These are phyloP conservation scores for Suillus brevipes DNA, from an alignment of 768 basidiomycete genomes.

Conservation along the genomic window DNA sequence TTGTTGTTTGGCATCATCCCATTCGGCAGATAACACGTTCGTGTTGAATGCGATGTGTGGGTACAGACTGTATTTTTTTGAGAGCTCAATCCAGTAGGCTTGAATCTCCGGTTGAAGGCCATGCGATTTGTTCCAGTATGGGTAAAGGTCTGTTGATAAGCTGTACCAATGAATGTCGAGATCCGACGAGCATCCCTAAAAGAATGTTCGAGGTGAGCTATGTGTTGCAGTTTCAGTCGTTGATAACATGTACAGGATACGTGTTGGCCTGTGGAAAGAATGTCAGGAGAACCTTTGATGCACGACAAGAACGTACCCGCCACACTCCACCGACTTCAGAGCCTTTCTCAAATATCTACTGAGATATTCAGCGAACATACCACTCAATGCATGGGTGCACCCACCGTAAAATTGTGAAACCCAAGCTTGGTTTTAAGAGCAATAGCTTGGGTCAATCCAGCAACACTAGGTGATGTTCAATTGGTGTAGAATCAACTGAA, in stretches of 20 bases:
- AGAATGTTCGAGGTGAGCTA: background rate
- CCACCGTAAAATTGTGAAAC: constrained; percentile 22
- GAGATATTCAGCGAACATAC: background rate
- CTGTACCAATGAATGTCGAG: background rate
- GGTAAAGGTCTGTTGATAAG: background rate
- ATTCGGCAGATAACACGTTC: constrained; percentile 44
- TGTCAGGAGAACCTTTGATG: background rate
- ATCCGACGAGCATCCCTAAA: background rate
- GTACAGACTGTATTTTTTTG: constrained; percentile 43
- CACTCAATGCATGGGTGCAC: constrained; percentile 8
- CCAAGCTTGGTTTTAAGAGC: background rate
- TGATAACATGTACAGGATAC: constrained; percentile 18
- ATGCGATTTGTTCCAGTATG: background rate
- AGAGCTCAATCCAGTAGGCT: constrained; percentile 42
- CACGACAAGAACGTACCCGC: constrained; percentile 38
- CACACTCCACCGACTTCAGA: constrained; percentile 51
- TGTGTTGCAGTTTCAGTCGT: background rate
- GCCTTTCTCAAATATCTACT: constrained; percentile 50
- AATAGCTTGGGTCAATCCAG: background rate
- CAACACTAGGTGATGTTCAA: background rate
- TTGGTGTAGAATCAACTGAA: background rate
- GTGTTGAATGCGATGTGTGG: constrained; percentile 44
- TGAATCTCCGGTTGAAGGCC: constrained; percentile 27
- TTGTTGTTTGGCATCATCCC: constrained; percentile 30
- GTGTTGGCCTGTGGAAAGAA: constrained; percentile 25